These are phyloP conservation scores for Coemansia sp. DNA, from an alignment of 192 early-diverging fungal species.

Conservation along the genomic window DNA sequence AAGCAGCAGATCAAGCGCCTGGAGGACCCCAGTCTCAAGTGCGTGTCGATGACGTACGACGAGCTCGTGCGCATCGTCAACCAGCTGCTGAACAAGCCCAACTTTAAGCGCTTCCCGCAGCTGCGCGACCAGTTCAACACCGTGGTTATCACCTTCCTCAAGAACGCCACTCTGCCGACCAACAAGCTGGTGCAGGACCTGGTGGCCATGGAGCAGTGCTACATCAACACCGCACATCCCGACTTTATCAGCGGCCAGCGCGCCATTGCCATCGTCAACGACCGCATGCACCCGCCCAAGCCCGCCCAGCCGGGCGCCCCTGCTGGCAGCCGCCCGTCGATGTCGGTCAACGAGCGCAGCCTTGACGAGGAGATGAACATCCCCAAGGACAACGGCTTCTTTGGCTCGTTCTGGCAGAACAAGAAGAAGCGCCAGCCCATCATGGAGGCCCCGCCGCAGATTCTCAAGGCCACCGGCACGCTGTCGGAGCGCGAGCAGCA, in stretches of 20 bases:
- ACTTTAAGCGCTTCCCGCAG: constrained; percentile 95
- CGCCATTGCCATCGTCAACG: constrained; percentile 89
- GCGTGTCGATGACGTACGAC: constrained; percentile 94
- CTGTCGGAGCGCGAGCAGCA: constrained; percentile 95
- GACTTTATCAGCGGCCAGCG: constrained; percentile 98
- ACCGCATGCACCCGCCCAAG: constrained; percentile 72
- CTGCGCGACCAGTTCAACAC: constrained; percentile 90
- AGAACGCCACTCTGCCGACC: constrained; percentile 85
- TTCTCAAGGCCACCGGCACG: constrained; percentile 90
- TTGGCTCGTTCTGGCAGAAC: constrained; percentile 96
- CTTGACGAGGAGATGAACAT: constrained; percentile 62
- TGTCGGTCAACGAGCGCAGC: constrained; percentile 35
- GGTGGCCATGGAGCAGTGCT: constrained; percentile 89
- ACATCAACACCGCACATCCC: constrained; percentile 98
- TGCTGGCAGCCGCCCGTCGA: constrained; percentile 24
- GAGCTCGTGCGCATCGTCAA: constrained; percentile 95
- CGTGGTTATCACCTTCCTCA: constrained; percentile 92
- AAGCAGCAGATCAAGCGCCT: constrained; percentile 99
- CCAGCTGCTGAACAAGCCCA: constrained; percentile 85
- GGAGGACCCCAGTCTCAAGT: constrained; percentile 96
- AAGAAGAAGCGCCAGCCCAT: constrained; percentile 68
- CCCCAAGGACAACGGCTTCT: constrained; percentile 76
- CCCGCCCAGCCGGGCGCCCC: constrained; percentile 36
- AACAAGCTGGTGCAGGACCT: constrained; percentile 93
- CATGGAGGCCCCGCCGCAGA: constrained; percentile 64